Percentiles rank a stretch among this genome's conserved stretches.
Conservation (phyloP, 108 stramenopile species). For the Cylindrotheca closterium region DNA sequence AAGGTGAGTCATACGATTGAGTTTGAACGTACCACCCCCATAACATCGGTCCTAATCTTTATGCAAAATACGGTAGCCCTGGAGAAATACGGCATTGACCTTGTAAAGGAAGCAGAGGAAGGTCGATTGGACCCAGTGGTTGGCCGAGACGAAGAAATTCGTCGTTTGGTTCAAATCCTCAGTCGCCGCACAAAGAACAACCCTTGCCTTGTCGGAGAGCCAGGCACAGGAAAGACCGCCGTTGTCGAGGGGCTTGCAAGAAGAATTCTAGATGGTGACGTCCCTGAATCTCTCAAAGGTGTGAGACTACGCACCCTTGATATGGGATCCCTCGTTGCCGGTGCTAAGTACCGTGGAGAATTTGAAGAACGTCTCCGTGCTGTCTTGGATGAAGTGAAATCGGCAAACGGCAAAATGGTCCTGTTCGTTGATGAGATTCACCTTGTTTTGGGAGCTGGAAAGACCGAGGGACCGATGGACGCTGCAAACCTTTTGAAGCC, state of each 20-base stretch:
- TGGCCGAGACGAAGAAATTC: conserved; percentile 97
- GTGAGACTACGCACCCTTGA: conserved; percentile 86
- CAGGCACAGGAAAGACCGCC: conserved; percentile 96
- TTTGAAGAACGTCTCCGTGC: conserved; percentile 97
- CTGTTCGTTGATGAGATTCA: conserved; percentile 99
- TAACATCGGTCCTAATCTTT: no score
- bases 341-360: conserved; percentile 97
- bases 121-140: conserved; percentile 96
- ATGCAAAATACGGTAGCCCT: no score
- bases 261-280: conserved; percentile 91
- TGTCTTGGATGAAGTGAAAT: conserved; percentile 92
- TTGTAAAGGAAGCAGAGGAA: conserved; percentile 82
- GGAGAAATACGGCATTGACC: conserved; percentile 68
- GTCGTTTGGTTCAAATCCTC: conserved; percentile 89
- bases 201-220: conserved; percentile 92
- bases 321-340: conserved; percentile 96
- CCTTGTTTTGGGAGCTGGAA: conserved; percentile 94
- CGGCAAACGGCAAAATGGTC: conserved; percentile 82
- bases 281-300: conserved; percentile 91
- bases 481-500: conserved; percentile 98
- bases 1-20: no score
- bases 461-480: conserved; percentile 94
- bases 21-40: no score
- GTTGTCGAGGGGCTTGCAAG: conserved; percentile 95
- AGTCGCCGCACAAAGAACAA: conserved; percentile 97